Percentiles rank a stretch among this genome's conserved stretches.
Evolutionary conservation across 108 stramenopile genomes (phyloP).

Genomic region (Tribonema minus): DNA sequence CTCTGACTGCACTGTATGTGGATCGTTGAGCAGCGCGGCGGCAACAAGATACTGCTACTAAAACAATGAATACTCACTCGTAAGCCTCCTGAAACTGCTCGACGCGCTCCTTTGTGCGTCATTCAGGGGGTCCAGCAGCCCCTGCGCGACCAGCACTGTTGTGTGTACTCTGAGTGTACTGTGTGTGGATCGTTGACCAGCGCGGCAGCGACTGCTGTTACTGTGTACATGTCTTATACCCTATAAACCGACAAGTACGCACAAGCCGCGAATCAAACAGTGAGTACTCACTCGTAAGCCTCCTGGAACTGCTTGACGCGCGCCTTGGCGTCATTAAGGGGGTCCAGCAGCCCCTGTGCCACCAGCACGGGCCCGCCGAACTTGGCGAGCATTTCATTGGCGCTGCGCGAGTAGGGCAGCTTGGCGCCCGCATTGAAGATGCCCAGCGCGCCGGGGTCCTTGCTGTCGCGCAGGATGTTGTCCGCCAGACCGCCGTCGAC

Average conservation of each 20-base stretch:
- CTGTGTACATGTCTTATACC: too few species aligned
- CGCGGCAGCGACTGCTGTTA: neutral
- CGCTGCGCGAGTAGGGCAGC: slow-evolving; percentile 38
- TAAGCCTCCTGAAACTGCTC: neutral
- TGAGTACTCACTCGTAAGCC: neutral
- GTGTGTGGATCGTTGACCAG: neutral
- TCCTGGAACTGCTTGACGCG: slow-evolving; percentile 31
- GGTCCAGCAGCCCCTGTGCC: slow-evolving; percentile 53
- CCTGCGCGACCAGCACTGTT: slow-evolving; percentile 52
- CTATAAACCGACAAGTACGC: neutral
- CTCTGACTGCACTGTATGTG: too few species aligned
- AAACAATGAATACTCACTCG: neutral
- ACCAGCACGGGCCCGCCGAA: slow-evolving; percentile 48
- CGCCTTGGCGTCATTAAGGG: slow-evolving; percentile 49
- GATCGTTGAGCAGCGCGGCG: neutral
- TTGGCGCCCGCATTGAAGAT: slow-evolving; percentile 50
- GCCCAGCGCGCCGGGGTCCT: slow-evolving; percentile 48
- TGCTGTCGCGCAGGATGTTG: slow-evolving; percentile 50
- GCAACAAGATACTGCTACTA: neutral
- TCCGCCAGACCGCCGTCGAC: slow-evolving; percentile 43
- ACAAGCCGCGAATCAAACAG: neutral
- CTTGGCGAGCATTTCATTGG: slow-evolving; percentile 40
- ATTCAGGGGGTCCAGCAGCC: slow-evolving; percentile 51
- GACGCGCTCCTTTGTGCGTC: slow-evolving; percentile 43
- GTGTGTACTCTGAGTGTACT: too few species aligned